Evolutionary conservation across 345 rosid species (phyloP).

Genomic region (Isatis tinctoria): DNA sequence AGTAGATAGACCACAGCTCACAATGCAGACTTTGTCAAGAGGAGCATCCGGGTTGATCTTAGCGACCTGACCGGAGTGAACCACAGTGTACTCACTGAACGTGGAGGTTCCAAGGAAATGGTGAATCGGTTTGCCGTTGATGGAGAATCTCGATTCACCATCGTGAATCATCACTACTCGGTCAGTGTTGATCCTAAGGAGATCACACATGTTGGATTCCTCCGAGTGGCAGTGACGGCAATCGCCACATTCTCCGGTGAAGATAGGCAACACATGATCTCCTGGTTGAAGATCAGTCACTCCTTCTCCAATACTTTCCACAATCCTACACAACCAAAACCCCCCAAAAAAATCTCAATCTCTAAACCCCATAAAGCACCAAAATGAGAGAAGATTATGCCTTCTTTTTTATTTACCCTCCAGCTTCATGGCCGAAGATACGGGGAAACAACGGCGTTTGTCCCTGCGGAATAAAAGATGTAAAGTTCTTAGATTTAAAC

Average conservation of each 20-base stretch:
- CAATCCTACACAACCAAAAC: slow-evolving; percentile 47
- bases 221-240: slow-evolving; percentile 72
- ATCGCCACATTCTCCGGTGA: slow-evolving; percentile 77
- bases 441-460: slow-evolving; percentile 76
- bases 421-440: slow-evolving; percentile 81
- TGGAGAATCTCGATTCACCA: slow-evolving; percentile 66
- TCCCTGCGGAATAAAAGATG: slow-evolving; percentile 41
- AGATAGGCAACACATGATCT: slow-evolving; percentile 72
- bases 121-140: slow-evolving; percentile 61
- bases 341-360: neutral
- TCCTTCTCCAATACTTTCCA: slow-evolving; percentile 80
- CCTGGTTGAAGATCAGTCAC: slow-evolving; percentile 73
- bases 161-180: slow-evolving; percentile 64
- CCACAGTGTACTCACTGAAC: slow-evolving; percentile 78
- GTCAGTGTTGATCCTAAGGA: slow-evolving; percentile 73
- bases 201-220: slow-evolving; percentile 85
- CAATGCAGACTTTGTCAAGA: slow-evolving; percentile 75
- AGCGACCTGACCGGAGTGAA: slow-evolving; percentile 66
- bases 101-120: slow-evolving; percentile 81
- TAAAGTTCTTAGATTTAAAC: neutral
- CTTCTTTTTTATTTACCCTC: slow-evolving; percentile 43
- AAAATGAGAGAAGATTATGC: neutral
- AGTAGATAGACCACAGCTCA: slow-evolving; percentile 74
- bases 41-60: slow-evolving; percentile 80
- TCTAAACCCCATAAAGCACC: neutral